Evolutionary conservation across 2,329 filamentous ascomycete species (phyloP).

Genomic region (Sclerotinia sclerotiorum): DNA sequence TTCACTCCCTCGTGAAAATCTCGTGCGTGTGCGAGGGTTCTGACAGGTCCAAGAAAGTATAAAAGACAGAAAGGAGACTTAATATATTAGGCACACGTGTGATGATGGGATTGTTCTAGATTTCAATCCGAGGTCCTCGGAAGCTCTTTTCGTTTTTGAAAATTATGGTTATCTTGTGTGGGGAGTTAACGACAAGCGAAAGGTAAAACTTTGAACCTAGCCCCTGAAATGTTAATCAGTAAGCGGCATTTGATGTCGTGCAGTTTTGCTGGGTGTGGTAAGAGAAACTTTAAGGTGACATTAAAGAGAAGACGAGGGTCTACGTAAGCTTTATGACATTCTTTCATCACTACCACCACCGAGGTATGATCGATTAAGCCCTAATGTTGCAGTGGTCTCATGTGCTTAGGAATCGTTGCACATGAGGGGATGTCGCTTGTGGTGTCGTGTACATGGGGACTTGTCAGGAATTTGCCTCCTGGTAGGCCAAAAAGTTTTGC

Average conservation of each 20-base stretch:
- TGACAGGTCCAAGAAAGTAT: neutral
- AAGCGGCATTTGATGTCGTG: neutral
- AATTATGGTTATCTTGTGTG: constrained; percentile 6
- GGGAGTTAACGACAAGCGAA: neutral
- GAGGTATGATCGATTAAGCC: constrained; percentile 7
- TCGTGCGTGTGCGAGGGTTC: constrained; percentile 6
- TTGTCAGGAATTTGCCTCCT: neutral
- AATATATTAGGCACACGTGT: constrained; percentile 10
- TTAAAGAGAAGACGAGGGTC: neutral
- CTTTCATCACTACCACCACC: neutral
- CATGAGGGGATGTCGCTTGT: neutral
- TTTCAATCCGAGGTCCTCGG: neutral
- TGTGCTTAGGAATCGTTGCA: constrained; percentile 2
- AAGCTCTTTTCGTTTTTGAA: neutral
- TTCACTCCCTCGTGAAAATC: neutral
- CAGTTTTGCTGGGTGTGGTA: constrained; percentile 11
- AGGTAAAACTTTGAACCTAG: neutral
- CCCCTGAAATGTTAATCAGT: neutral
- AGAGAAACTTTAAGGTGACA: neutral
- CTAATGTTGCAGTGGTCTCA: neutral
- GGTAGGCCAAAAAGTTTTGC: neutral
- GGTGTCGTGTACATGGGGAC: neutral
- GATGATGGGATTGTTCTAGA: neutral
- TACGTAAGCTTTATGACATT: constrained; percentile 11
- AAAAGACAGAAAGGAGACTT: neutral